A percentile compares a stretch with the other conserved stretches of the same genome.
Evolutionary conservation across 2,329 filamentous ascomycete genomes (phyloP).

Genomic region (Cladophialophora bantiana): DNA sequence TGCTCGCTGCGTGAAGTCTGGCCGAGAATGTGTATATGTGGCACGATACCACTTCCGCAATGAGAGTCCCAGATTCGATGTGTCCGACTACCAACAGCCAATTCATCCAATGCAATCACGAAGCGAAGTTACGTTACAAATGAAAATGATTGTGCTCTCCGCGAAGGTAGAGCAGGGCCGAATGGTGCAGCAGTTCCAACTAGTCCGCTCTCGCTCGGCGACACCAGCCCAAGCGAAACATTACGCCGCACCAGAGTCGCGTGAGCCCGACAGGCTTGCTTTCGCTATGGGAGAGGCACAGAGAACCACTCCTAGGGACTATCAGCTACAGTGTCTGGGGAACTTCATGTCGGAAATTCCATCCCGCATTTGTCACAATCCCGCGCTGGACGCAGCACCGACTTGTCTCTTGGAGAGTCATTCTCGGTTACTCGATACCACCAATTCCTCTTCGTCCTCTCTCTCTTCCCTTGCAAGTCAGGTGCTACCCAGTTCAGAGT

Average conservation of each 20-base stretch:
- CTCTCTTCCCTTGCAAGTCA: too few relatives aligned
- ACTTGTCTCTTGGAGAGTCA: too few relatives aligned
- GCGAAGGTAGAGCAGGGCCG: conserved; percentile 4
- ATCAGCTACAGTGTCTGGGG: too few relatives aligned
- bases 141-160: conserved; percentile 7
- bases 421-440: too few relatives aligned
- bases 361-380: too few relatives aligned
- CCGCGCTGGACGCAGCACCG: too few relatives aligned
- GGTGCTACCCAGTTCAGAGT: too few relatives aligned
- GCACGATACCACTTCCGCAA: conserved; percentile 8
- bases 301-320: too few relatives aligned
- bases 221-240: conserved; percentile 2
- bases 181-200: conserved; percentile 11
- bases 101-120: background rate
- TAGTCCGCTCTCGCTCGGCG: conserved; percentile 3
- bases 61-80: conserved; percentile 4
- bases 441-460: too few relatives aligned
- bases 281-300: too few relatives aligned
- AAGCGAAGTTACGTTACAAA: background rate
- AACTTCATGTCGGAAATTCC: too few relatives aligned
- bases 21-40: conserved; percentile 3
- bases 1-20: conserved; percentile 8
- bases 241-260: background rate
- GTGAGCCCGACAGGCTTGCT: too few relatives aligned
- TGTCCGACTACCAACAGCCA: background rate